Conservation (phyloP, 2,329 filamentous ascomycete species). For the Apiospora hydei region DNA sequence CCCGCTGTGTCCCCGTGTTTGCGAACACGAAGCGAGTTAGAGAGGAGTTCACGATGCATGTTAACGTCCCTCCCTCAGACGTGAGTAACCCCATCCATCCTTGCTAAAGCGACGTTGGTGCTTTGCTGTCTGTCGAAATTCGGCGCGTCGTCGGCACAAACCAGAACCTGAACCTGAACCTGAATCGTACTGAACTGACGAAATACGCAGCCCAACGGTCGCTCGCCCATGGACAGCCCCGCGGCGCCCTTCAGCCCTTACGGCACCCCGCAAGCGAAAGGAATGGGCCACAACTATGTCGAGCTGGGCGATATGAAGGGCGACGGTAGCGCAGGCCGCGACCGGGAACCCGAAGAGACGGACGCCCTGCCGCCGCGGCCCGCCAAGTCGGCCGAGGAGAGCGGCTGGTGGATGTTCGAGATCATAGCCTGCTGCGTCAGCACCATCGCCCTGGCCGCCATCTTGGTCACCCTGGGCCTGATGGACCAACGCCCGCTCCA, state of each 20-base stretch:
- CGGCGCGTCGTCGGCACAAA: too few relatives aligned
- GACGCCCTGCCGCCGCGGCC: slow-evolving; percentile 20
- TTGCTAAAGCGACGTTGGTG: not conserved
- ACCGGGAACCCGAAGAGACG: not conserved
- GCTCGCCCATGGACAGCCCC: not conserved
- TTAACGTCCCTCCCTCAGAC: not conserved
- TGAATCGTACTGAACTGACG: not conserved
- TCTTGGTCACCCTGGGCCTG: slow-evolving; percentile 26
- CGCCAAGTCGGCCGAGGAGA: not conserved
- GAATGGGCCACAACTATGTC: slow-evolving; percentile 10
- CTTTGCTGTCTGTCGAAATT: too few relatives aligned
- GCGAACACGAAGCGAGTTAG: not conserved
- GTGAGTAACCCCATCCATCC: slow-evolving; percentile 7
- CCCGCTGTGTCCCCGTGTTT: not conserved
- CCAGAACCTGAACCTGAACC: too few relatives aligned
- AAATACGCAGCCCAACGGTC: slow-evolving; percentile 6
- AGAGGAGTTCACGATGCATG: slow-evolving; percentile 22
- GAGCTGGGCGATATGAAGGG: slow-evolving; percentile 18
- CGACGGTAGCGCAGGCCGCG: not conserved
- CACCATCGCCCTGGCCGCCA: slow-evolving; percentile 26
- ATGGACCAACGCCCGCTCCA: slow-evolving; percentile 28
- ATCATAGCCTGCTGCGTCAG: slow-evolving; percentile 27
- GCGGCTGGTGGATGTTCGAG: slow-evolving; percentile 29
- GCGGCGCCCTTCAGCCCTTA: slow-evolving; percentile 1
- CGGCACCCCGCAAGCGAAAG: slow-evolving; percentile 2